Base-by-base conservation (phyloP, 1,139 yeast genomes). In the Yamadazyma jaroonii region DNA sequence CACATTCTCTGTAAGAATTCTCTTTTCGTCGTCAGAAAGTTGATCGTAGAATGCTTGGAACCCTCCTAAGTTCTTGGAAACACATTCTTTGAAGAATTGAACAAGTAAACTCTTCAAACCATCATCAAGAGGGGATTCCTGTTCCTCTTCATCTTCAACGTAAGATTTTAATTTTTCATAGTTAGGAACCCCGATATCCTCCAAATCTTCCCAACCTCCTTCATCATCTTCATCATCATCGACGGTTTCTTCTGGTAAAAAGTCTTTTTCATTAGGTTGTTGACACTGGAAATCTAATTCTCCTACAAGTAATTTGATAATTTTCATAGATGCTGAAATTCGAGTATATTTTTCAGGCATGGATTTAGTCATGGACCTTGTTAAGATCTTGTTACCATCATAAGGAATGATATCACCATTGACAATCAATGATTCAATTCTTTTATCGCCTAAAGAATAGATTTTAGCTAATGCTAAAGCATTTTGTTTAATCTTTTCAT, bases 121-220 rank as follows among this genome's bases (percentile, higher is more conserved):
- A 25, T 67, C 74, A 38, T 62, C 64, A 20, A 64, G 66, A 3
- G 63, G 61, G 3, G 63, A 67, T 11, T 63, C 64, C 29, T 52
- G 52, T 8, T 56, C 62, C 3, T 57, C 67, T 37, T 68, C 74
- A 25, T 64, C 72, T 41, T 76, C 81, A 6, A 70, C 74, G 43
- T 76, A 78, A 13, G 76, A 67, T 48, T 74, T 72, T 40, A 82
- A 57, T 47, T 78, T 79, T 14, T 77, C 82, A 50, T 67, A 81
- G 31, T 77, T 72, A 2, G 84, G 76, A 1, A 76, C 80, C 1
- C 81, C 86, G 31, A 75, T 60, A 41, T 74, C 81, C 9, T 84
- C 90, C 49, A 84, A 64, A 52, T 87, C 95, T 54, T 88, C 96
- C 94, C 96, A 89, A 0, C 74, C 87, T 11, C 70, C 84, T 29